Evolutionary conservation across 768 basidiomycete species (phyloP), one percentile per base, ranked within the genome.

Genomic region (Leccinum uliginosum): DNA sequence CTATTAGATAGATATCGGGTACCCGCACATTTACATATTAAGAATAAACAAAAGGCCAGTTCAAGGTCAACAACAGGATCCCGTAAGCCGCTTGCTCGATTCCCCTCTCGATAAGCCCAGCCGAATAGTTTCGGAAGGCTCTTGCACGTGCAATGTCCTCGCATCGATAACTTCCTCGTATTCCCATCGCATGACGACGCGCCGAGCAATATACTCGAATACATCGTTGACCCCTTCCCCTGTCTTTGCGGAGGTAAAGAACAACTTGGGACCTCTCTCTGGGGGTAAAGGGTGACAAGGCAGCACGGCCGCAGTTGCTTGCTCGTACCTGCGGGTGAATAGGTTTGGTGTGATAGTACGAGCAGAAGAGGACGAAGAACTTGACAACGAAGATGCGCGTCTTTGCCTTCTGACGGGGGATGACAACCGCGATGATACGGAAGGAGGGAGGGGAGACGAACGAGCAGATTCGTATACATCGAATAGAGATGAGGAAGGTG

Each of bases 221-320:
- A 90, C 84, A 1, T 84, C 85, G 1, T 66, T 50, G 0, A 91
- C 87, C 8, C 87, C 84, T 34, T 81, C 78, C 0, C 91, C 91
- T 4, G 87, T 89, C 71, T 89, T 89, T 3, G 91, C 89, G 1
- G 85, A 88, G 6, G 87, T 82, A 65, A 87, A 86, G 69, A 91
- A 89, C 11, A 91, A 72, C 67, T 76, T 81, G 0, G 88, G 85
- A 3, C 85, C 81, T 1, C 69, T 75, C 29, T 82, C 83, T 0
- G 76, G 80, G 1, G 64, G 59, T 0, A 63, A 56, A 53, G 56
- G 58, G 56, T 51, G 48, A 51, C 30, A 29, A 19, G 65, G 53
- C 49, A 45, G 61, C 3, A 63, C 61, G 0, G 38, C 53, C 15
- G 53, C 48, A 17, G 59, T 34, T 34, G 49, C 58, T 45, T 67